Evolutionary conservation across 2,329 filamentous ascomycete genomes (phyloP).

Genomic region (Ascochyta lentis): DNA sequence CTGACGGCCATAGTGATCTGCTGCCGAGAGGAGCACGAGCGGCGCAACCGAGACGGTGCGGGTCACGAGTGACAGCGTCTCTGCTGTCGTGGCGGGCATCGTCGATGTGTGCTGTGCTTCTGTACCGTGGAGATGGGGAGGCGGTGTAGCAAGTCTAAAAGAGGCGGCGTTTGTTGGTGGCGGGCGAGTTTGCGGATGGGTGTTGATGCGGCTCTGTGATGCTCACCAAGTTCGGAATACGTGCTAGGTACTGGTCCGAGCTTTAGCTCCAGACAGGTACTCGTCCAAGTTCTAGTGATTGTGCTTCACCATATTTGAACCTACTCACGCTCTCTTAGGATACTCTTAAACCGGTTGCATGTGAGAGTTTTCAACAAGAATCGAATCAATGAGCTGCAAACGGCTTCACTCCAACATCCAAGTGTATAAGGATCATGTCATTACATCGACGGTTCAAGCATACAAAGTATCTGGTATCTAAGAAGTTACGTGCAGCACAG

Average conservation of each 20-base stretch:
- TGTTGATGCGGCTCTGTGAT: slow-evolving; percentile 47
- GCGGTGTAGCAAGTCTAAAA: slow-evolving; percentile 3
- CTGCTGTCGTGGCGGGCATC: slow-evolving; percentile 96
- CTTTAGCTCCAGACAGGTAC: slow-evolving; percentile 16
- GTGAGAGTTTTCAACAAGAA: no score
- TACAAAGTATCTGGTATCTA: slow-evolving; percentile 30
- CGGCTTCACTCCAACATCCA: no score
- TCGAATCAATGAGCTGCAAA: no score
- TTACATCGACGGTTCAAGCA: slow-evolving; percentile 1
- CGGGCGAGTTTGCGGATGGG: slow-evolving; percentile 24
- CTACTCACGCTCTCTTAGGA: no score
- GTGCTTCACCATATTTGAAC: no score
- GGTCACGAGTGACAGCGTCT: slow-evolving; percentile 92
- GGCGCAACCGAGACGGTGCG: slow-evolving; percentile 96
- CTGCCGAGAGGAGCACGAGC: slow-evolving; percentile 94
- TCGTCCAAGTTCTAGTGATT: slow-evolving; percentile 19
- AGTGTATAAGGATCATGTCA: neutral
- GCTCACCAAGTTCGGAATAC: slow-evolving; percentile 40
- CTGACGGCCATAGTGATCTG: slow-evolving; percentile 97
- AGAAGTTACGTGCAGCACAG: slow-evolving; percentile 11
- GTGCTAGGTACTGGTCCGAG: slow-evolving; percentile 20
- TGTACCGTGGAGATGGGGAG: slow-evolving; percentile 6
- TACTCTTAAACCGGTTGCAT: no score
- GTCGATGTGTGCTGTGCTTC: slow-evolving; percentile 20
- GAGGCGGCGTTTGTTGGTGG: slow-evolving; percentile 23